phyloP scores from a whole-genome alignment of 2,329 filamentous ascomycete species.

The Nigrospora sphaerica region DNA sequence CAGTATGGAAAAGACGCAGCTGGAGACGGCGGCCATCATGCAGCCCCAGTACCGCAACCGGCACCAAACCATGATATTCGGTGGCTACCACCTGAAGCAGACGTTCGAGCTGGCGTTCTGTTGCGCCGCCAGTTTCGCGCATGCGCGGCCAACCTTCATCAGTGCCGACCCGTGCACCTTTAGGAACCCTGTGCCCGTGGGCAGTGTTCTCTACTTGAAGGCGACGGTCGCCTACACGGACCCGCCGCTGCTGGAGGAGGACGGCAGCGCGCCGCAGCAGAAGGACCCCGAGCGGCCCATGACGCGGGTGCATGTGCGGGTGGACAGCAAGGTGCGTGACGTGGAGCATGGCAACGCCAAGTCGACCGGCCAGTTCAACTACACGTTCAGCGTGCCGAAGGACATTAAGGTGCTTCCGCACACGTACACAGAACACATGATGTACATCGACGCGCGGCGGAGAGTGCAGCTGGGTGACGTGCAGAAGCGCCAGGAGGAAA shows the following conservation, averaged over 20 bases:
- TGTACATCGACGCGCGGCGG: slow-evolving; percentile 34
- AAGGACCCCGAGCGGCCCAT: slow-evolving; percentile 16
- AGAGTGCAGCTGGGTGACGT: slow-evolving; percentile 26
- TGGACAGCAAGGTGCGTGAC: slow-evolving; percentile 65
- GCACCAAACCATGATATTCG: slow-evolving; percentile 74
- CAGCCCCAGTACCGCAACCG: slow-evolving; percentile 49
- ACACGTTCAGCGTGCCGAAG: slow-evolving; percentile 43
- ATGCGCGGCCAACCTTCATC: slow-evolving; percentile 63
- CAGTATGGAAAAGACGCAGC: slow-evolving; percentile 54
- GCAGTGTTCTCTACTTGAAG: slow-evolving; percentile 67
- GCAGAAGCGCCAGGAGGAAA: slow-evolving; percentile 14
- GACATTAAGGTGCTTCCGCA: slow-evolving; percentile 29
- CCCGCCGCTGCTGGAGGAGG: slow-evolving; percentile 36
- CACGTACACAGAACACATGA: slow-evolving; percentile 21
- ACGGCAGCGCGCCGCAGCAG: slow-evolving; percentile 36
- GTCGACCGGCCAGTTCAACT: slow-evolving; percentile 69
- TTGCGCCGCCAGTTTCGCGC: slow-evolving; percentile 64
- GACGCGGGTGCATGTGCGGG: slow-evolving; percentile 58
- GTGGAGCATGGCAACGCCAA: slow-evolving; percentile 55
- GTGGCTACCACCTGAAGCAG: slow-evolving; percentile 66
- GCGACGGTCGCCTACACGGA: slow-evolving; percentile 68
- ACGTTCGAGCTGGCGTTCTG: slow-evolving; percentile 73
- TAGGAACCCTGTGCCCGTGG: slow-evolving; percentile 68
- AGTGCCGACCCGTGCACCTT: slow-evolving; percentile 69
- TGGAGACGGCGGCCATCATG: slow-evolving; percentile 61